Evolutionary conservation across 2,329 filamentous ascomycete genomes (phyloP).

Genomic region (Stagonosporopsis tanaceti): DNA sequence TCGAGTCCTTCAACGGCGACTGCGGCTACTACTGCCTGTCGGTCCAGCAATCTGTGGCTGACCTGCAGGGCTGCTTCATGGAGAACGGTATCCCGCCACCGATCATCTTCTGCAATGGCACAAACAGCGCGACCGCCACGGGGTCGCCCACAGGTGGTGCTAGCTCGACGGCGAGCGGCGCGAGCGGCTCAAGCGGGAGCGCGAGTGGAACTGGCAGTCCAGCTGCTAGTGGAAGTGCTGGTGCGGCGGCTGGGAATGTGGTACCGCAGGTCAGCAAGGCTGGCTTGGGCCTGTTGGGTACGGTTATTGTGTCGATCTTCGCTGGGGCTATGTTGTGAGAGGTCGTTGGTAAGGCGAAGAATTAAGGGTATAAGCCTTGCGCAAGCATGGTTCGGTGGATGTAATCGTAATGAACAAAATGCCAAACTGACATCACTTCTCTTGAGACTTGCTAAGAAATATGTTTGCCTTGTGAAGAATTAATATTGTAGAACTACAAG

Average conservation of each 20-base stretch:
- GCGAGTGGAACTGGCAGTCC: slow-evolving; percentile 14
- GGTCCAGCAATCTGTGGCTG: slow-evolving; percentile 35
- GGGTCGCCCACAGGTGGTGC: slow-evolving; percentile 24
- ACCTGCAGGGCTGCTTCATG: slow-evolving; percentile 41
- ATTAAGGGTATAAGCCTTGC: background rate
- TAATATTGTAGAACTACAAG: background rate
- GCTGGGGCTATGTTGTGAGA: slow-evolving; percentile 39
- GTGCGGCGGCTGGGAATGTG: slow-evolving; percentile 25
- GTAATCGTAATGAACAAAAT: background rate
- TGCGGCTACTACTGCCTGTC: slow-evolving; percentile 45
- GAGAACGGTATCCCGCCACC: slow-evolving; percentile 32
- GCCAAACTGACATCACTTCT: background rate
- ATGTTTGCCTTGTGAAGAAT: background rate
- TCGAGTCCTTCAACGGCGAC: slow-evolving; percentile 38
- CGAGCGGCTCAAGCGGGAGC: slow-evolving; percentile 18
- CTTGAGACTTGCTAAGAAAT: background rate
- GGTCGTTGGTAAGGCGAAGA: background rate
- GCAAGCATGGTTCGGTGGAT: background rate
- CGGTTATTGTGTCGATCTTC: slow-evolving; percentile 37
- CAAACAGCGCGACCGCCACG: slow-evolving; percentile 39
- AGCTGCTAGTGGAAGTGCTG: slow-evolving; percentile 18
- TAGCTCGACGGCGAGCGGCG: slow-evolving; percentile 20
- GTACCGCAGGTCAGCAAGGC: slow-evolving; percentile 37
- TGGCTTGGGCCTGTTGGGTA: slow-evolving; percentile 38
- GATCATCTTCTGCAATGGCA: slow-evolving; percentile 38